These are phyloP conservation scores for Marchantia polymorpha DNA, from an alignment of 225 moss, liverwort and hornwort genomes.

Conservation along the genomic window DNA sequence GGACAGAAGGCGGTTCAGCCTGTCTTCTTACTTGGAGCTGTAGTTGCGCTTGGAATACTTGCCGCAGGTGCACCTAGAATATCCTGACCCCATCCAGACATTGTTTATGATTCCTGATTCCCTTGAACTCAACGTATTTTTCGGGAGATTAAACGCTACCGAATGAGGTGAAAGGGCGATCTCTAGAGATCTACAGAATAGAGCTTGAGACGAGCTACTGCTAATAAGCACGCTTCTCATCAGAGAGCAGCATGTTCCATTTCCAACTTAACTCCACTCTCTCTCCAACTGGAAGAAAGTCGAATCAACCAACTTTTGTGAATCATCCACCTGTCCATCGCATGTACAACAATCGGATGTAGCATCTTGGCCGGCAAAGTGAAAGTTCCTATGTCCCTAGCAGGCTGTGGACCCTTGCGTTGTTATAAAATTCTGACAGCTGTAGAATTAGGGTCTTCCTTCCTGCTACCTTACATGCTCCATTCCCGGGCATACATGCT, in stretches of 20 bases:
- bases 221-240: neutral
- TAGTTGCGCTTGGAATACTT: neutral
- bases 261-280: neutral
- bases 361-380: slow-evolving; percentile 10
- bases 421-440: neutral
- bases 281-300: neutral
- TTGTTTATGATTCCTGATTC: neutral
- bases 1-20: no score
- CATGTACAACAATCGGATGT: neutral
- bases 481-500: no score
- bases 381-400: neutral
- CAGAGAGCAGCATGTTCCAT: neutral
- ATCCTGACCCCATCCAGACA: neutral
- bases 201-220: neutral
- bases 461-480: no score
- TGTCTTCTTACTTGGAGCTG: neutral
- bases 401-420: neutral
- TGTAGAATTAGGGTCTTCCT: neutral
- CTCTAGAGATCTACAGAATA: neutral
- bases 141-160: no score
- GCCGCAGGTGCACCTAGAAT: neutral
- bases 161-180: neutral
- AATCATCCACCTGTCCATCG: slow-evolving; percentile 9
- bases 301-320: neutral
- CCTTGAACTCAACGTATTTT: neutral